Conservation (phyloP, 1,139 yeast species). For the Petasospora fabianii region DNA sequence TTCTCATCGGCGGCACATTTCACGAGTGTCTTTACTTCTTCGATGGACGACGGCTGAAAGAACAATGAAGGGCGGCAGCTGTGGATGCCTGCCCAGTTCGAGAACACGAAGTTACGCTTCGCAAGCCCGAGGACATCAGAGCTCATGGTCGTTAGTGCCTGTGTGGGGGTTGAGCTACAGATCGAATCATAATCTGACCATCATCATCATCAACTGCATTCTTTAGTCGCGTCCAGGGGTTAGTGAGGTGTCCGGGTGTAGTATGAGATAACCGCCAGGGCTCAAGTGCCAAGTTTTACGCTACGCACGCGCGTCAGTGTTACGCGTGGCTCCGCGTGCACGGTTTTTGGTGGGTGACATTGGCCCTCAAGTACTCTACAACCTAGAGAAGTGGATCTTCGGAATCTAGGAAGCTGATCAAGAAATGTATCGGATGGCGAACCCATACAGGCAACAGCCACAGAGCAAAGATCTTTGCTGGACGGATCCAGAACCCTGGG, state of each 20-base stretch:
- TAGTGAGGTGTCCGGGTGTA: conserved; percentile 8
- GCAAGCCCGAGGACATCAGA: conserved; percentile 23
- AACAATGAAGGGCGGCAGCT: conserved; percentile 69
- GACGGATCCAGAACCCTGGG: conserved; percentile 9
- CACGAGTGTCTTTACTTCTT: conserved; percentile 63
- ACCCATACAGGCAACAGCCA: conserved; percentile 2
- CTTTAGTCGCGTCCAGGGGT: no score
- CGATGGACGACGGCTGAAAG: conserved; percentile 68
- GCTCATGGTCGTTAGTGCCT: neutral
- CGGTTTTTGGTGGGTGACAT: conserved; percentile 9
- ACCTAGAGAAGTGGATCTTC: no score
- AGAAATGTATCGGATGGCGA: conserved; percentile 8
- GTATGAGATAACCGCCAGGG: neutral
- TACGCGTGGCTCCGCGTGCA: no score
- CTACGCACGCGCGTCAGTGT: neutral
- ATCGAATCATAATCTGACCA: neutral
- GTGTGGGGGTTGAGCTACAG: neutral
- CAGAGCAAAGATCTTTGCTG: conserved; percentile 2
- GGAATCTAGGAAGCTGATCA: neutral
- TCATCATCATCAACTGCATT: no score
- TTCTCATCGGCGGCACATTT: conserved; percentile 54
- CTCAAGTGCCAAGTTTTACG: neutral
- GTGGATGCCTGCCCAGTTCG: conserved; percentile 94
- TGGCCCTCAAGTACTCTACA: no score
- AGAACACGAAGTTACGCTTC: conserved; percentile 30